A percentile compares a stretch with the other conserved stretches of the same genome.
Conservation (phyloP, 352 stramenopile species). For the Phytophthora citrophthora region DNA sequence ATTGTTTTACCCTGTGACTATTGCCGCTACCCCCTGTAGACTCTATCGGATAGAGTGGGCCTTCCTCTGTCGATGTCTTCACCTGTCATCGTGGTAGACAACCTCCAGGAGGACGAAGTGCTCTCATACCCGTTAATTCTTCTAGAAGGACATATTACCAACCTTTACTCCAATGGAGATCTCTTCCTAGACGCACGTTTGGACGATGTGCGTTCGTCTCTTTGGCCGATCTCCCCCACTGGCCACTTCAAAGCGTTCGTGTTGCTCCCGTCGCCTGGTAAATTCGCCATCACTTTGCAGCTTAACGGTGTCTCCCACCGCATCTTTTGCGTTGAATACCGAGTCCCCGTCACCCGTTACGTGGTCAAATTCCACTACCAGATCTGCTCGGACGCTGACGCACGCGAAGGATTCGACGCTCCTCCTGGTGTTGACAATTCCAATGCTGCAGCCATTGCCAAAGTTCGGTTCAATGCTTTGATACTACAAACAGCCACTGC, state of each 20-base stretch:
- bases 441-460: slow-evolving; percentile 50
- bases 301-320: slow-evolving; percentile 16
- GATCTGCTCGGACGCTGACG: slow-evolving; percentile 46
- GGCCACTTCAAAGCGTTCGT: slow-evolving; percentile 72
- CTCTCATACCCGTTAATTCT: slow-evolving; percentile 64
- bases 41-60: too few species aligned
- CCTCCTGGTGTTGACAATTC: slow-evolving; percentile 59
- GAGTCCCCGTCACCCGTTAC: slow-evolving; percentile 32
- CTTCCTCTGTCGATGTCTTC: neutral
- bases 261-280: slow-evolving; percentile 53
- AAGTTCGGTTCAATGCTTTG: slow-evolving; percentile 64
- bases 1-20: too few species aligned
- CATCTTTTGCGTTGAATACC: slow-evolving; percentile 49
- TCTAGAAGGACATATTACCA: slow-evolving; percentile 46
- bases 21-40: too few species aligned
- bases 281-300: slow-evolving; percentile 42
- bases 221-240: slow-evolving; percentile 56
- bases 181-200: slow-evolving; percentile 53
- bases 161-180: slow-evolving; percentile 5
- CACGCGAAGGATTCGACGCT: slow-evolving; percentile 60
- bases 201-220: slow-evolving; percentile 30
- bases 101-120: slow-evolving; percentile 82
- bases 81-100: slow-evolving; percentile 71
- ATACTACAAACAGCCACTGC: slow-evolving; percentile 61
- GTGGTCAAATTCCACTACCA: slow-evolving; percentile 79